These are phyloP conservation scores for Pulicaria dysenterica DNA, from an alignment of 129 eudicot species.

Conservation along the genomic window DNA sequence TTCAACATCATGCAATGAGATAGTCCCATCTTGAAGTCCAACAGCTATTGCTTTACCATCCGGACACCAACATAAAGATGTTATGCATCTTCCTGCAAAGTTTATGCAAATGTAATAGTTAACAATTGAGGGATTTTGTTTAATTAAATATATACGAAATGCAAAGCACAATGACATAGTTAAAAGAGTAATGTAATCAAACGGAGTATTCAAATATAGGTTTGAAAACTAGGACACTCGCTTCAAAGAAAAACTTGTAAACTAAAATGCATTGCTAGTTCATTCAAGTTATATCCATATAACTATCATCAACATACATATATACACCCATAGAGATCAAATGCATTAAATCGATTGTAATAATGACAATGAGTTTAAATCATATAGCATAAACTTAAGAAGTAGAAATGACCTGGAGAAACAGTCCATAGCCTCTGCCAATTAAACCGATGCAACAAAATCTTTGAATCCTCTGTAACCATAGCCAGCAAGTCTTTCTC, in stretches of 20 bases:
- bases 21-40: constrained; percentile 96
- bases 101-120: neutral
- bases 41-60: constrained; percentile 95
- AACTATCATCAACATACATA: neutral
- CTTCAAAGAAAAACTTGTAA: too few species aligned
- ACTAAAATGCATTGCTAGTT: neutral
- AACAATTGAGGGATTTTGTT: constrained; percentile 1
- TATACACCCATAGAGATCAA: constrained; percentile 7
- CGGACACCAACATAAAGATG: constrained; percentile 97
- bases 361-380: neutral
- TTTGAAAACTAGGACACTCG: neutral
- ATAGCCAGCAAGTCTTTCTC: constrained; percentile 94
- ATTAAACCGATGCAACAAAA: constrained; percentile 86
- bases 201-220: neutral
- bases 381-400: neutral
- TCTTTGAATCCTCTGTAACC: constrained; percentile 94
- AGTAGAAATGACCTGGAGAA: constrained; percentile 56
- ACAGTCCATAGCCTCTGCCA: constrained; percentile 98
- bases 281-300: constrained; percentile 12
- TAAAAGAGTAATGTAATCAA: neutral
- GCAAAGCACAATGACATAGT: constrained; percentile 15
- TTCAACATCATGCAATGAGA: constrained; percentile 93
- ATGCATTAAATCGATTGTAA: neutral
- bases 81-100: constrained; percentile 66
- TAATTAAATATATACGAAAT: constrained; percentile 3